Percentiles rank a stretch among this genome's conserved stretches.
Evolutionary conservation across 192 early-diverging fungal species (phyloP).

Genomic region (Podila clonocystis): DNA sequence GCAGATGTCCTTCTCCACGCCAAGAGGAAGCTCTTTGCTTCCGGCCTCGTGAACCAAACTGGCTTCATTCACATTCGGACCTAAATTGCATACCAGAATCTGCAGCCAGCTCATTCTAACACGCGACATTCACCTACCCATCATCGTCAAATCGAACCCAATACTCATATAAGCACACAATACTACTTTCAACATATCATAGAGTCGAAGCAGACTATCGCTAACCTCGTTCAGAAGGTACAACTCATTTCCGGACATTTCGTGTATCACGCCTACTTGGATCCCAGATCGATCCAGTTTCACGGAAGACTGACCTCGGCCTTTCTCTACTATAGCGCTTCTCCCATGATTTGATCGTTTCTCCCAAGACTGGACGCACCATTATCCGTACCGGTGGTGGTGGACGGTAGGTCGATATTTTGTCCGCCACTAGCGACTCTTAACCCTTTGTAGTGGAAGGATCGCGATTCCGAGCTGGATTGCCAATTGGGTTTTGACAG

Average conservation of each 20-base stretch:
- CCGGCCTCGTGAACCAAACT: too few species aligned
- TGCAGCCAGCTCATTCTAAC: too few species aligned
- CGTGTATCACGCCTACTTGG: too few species aligned
- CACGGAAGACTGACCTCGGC: background rate
- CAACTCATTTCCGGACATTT: background rate
- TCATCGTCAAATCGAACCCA: background rate
- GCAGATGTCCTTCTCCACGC: too few species aligned
- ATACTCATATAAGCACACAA: background rate
- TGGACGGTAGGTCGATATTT: constrained; percentile 63
- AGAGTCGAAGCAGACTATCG: constrained; percentile 51
- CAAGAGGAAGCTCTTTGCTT: too few species aligned
- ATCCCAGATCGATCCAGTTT: too few species aligned
- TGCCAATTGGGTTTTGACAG: too few species aligned
- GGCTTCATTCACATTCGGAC: too few species aligned
- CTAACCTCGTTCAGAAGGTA: constrained; percentile 47
- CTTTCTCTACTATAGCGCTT: constrained; percentile 46
- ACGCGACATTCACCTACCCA: background rate
- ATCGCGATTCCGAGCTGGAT: background rate
- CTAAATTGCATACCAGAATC: too few species aligned
- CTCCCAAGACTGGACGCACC: constrained; percentile 63
- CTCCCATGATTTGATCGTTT: constrained; percentile 64
- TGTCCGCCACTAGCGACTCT: background rate
- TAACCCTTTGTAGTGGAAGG: background rate
- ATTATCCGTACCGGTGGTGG: constrained; percentile 71
- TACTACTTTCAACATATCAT: background rate